phyloP scores from a whole-genome alignment of 2,329 filamentous ascomycete species.

The Neofusicoccum umdonicola region DNA sequence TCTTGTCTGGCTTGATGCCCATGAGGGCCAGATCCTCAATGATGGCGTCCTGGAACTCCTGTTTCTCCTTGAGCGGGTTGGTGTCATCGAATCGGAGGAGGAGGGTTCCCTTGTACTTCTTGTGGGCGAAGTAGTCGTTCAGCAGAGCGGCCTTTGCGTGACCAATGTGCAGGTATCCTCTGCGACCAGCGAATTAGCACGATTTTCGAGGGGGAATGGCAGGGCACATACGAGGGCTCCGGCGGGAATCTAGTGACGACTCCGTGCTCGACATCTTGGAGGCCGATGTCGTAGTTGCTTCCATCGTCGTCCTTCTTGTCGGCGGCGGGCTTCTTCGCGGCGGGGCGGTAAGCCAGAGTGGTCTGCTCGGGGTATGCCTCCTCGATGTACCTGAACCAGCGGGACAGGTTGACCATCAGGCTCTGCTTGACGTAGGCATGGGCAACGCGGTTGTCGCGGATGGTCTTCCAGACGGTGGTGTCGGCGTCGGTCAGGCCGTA shows the following conservation, averaged over 20 bases:
- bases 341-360: conserved; percentile 58
- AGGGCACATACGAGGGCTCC: conserved; percentile 72
- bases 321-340: conserved; percentile 45
- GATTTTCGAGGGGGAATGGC: neutral
- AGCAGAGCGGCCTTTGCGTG: conserved; percentile 92
- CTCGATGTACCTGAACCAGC: conserved; percentile 88
- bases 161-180: conserved; percentile 87
- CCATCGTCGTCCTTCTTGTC: conserved; percentile 65
- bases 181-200: conserved; percentile 23
- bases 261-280: conserved; percentile 80
- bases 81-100: conserved; percentile 95
- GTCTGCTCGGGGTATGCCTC: conserved; percentile 75
- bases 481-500: conserved; percentile 76
- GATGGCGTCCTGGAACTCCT: conserved; percentile 93
- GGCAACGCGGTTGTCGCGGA: conserved; percentile 82
- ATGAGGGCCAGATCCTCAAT: conserved; percentile 87
- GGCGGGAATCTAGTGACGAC: conserved; percentile 92
- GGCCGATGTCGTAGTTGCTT: conserved; percentile 82
- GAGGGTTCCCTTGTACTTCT: conserved; percentile 86
- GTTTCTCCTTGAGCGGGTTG: conserved; percentile 95
- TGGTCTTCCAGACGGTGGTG: conserved; percentile 75
- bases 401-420: conserved; percentile 69
- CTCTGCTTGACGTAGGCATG: conserved; percentile 78
- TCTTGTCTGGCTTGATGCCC: conserved; percentile 82
- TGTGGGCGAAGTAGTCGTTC: conserved; percentile 95